Evolutionary conservation across 2,329 filamentous ascomycete genomes (phyloP).

Genomic region (Rutstroemia sp.): DNA sequence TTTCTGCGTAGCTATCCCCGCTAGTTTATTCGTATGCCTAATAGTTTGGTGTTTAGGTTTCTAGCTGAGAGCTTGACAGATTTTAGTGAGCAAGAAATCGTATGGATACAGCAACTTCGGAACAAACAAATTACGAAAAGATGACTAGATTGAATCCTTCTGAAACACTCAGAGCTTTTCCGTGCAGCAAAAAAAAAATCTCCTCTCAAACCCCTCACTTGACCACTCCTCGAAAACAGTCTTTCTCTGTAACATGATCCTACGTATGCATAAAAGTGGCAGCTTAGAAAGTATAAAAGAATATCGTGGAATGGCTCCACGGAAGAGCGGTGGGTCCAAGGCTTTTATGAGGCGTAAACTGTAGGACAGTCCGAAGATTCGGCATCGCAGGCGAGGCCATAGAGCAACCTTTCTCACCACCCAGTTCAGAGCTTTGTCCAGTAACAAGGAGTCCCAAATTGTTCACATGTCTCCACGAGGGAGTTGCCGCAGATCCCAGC

Average conservation of each 20-base stretch:
- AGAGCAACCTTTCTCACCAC: not conserved
- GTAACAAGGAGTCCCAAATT: not conserved
- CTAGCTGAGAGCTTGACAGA: not conserved
- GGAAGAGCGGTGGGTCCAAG: not conserved
- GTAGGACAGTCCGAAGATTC: not conserved
- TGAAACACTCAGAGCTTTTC: constrained; percentile 7
- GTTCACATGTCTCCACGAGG: constrained; percentile 11
- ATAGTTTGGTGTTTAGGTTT: not conserved
- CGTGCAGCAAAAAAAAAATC: not conserved
- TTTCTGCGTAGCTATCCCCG: not conserved
- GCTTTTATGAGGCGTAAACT: not conserved
- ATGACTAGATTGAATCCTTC: not conserved
- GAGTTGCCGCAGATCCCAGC: constrained; percentile 17
- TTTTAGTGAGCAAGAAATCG: not conserved
- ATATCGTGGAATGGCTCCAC: not conserved
- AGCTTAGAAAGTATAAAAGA: not conserved
- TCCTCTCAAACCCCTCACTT: not conserved
- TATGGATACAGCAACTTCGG: not conserved
- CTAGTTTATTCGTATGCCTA: not conserved
- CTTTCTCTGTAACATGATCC: not conserved
- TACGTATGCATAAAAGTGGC: not conserved
- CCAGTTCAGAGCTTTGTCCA: not conserved
- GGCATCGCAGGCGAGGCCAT: not conserved
- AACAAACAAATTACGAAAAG: not conserved
- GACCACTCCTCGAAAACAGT: not conserved